Conservation (phyloP, 1,284 basidiomycete genomes). For the Tausonia pullulans region DNA sequence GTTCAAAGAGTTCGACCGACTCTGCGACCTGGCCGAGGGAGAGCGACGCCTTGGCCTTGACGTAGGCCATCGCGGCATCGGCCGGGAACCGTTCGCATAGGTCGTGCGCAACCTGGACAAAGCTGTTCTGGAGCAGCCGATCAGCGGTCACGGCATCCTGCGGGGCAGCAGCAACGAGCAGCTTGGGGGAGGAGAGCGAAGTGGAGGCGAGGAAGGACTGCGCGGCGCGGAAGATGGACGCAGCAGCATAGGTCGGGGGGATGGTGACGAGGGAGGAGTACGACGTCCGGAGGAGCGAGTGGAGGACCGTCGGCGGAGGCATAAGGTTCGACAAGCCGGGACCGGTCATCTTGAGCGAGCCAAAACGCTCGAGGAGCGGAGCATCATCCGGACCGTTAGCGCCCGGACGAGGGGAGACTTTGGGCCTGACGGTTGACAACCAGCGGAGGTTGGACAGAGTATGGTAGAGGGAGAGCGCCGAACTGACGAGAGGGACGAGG, state of each 20-base stretch:
- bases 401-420: not conserved
- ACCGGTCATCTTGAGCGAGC: slow-evolving; percentile 31
- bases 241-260: slow-evolving; percentile 35
- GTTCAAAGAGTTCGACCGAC: slow-evolving; percentile 57
- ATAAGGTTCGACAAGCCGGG: not conserved
- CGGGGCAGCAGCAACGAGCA: slow-evolving; percentile 18
- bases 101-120: slow-evolving; percentile 50
- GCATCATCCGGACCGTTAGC: slow-evolving; percentile 16
- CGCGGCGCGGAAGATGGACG: slow-evolving; percentile 53
- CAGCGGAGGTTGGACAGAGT: not conserved
- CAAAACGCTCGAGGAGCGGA: slow-evolving; percentile 34
- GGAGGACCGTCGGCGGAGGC: slow-evolving; percentile 42
- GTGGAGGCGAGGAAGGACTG: slow-evolving; percentile 23
- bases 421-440: not conserved
- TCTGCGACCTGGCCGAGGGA: slow-evolving; percentile 62
- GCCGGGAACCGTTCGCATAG: slow-evolving; percentile 62
- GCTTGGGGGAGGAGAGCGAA: slow-evolving; percentile 14
- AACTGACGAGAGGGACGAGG: slow-evolving; percentile 4
- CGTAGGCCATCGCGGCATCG: slow-evolving; percentile 61
- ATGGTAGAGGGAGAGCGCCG: not conserved
- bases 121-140: slow-evolving; percentile 52
- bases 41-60: slow-evolving; percentile 56
- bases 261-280: not conserved
- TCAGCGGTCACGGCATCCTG: slow-evolving; percentile 60
- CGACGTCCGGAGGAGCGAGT: slow-evolving; percentile 47